Conservation (phyloP, 2,329 filamentous ascomycete species). For the Periconia sp. region DNA sequence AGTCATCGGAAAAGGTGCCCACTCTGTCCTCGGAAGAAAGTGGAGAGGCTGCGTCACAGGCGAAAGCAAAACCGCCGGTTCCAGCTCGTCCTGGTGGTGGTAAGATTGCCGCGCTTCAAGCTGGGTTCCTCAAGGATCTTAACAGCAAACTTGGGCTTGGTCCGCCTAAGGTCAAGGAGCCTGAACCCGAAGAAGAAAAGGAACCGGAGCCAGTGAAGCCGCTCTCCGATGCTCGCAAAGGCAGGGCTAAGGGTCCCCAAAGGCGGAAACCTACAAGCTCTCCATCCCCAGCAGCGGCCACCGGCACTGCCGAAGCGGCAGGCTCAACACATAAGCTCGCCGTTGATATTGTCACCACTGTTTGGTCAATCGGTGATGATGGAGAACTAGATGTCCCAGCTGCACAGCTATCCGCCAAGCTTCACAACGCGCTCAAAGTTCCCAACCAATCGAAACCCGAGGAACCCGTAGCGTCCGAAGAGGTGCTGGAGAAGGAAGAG, state of each 20-base stretch:
- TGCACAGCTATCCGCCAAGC: conserved; percentile 28
- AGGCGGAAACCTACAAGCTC: conserved; percentile 68
- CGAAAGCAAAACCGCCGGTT: conserved; percentile 80
- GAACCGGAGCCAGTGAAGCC: conserved; percentile 71
- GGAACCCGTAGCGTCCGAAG: conserved; percentile 8
- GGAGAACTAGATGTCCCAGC: conserved; percentile 37
- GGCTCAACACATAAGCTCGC: conserved; percentile 25
- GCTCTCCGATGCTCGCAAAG: conserved; percentile 86
- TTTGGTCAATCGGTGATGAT: conserved; percentile 41
- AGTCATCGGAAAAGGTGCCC: conserved; percentile 43
- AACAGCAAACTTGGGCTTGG: conserved; percentile 87
- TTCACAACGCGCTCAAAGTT: conserved; percentile 23
- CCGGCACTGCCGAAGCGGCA: conserved; percentile 42
- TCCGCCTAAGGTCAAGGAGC: conserved; percentile 78
- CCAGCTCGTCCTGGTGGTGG: conserved; percentile 75
- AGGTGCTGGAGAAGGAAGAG: conserved; percentile 8
- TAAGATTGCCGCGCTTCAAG: conserved; percentile 90
- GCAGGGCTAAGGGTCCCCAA: conserved; percentile 83
- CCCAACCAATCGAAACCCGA: conserved; percentile 4
- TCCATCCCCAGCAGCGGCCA: conserved; percentile 58
- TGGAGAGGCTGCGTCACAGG: conserved; percentile 42
- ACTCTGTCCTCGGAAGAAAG: conserved; percentile 23
- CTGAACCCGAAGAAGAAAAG: conserved; percentile 55
- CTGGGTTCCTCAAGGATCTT: conserved; percentile 88
- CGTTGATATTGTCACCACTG: conserved; percentile 29